Evolutionary conservation across 257 asterid species (phyloP).

Genomic region (Fraxinus cuspidata): DNA sequence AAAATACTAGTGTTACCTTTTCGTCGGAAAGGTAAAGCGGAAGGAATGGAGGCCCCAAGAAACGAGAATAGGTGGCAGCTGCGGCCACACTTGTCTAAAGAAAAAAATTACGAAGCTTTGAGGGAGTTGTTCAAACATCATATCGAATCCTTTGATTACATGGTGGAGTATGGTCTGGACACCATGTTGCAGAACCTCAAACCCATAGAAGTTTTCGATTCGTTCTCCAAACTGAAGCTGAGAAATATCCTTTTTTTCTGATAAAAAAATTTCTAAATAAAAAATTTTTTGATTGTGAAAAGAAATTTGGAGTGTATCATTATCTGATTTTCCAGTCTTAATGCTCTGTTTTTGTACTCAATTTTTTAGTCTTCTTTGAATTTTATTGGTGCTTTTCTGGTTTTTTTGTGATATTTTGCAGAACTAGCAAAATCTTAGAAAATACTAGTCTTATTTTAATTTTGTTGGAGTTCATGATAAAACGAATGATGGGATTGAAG

Average conservation of each 20-base stretch:
- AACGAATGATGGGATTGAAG: background rate
- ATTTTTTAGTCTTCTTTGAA: too few relatives aligned
- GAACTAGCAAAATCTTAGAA: background rate
- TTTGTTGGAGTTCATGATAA: background rate
- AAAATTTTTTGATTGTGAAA: background rate
- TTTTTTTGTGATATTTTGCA: background rate
- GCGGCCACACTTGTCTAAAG: conserved; percentile 66
- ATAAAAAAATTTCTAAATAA: background rate
- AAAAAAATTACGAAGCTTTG: conserved; percentile 64
- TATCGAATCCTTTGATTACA: conserved; percentile 79
- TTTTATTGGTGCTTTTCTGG: background rate
- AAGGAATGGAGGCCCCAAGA: too few relatives aligned
- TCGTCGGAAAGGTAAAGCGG: too few relatives aligned
- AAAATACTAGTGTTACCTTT: background rate
- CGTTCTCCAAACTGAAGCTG: conserved; percentile 49
- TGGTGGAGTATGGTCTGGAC: conserved; percentile 66
- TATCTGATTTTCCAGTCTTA: background rate
- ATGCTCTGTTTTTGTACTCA: too few relatives aligned
- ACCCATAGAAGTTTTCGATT: conserved; percentile 61
- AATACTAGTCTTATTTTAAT: background rate
- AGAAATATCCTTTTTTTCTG: conserved; percentile 72
- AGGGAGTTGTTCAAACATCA: conserved; percentile 70
- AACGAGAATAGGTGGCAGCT: background rate
- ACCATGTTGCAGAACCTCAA: conserved; percentile 52
- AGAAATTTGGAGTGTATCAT: background rate